Evolutionary conservation across 768 basidiomycete species (phyloP).

Genomic region (Jaapia argillacea): DNA sequence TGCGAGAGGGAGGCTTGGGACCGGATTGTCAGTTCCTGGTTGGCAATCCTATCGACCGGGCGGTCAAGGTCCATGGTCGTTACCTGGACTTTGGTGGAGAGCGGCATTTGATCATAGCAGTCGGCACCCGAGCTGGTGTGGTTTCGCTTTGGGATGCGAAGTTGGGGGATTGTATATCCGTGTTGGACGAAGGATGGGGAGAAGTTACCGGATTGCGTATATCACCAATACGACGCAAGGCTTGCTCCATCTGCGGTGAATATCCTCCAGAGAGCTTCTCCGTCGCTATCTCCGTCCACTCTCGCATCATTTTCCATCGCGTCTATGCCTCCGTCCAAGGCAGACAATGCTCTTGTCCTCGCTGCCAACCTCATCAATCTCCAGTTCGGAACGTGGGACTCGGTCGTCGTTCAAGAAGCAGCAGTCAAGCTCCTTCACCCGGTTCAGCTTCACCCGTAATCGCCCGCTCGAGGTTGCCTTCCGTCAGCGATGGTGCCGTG

Average conservation of each 20-base stretch:
- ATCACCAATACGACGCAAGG: constrained; percentile 38
- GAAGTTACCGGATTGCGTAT: constrained; percentile 52
- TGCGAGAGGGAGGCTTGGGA: constrained; percentile 29
- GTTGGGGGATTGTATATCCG: constrained; percentile 52
- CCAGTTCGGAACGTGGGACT: constrained; percentile 33
- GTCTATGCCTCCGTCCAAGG: constrained; percentile 45
- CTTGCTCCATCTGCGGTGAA: constrained; percentile 66
- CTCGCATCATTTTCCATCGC: constrained; percentile 56
- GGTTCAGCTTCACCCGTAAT: constrained; percentile 36
- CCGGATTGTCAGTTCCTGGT: constrained; percentile 42
- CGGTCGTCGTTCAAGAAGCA: constrained; percentile 52
- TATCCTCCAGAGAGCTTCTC: constrained; percentile 55
- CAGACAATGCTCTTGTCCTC: constrained; percentile 59
- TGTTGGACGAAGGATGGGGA: constrained; percentile 52
- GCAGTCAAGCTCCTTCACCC: constrained; percentile 38
- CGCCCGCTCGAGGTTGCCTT: constrained; percentile 37
- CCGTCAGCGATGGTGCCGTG: constrained; percentile 14
- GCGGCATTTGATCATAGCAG: constrained; percentile 43
- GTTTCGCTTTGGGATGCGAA: constrained; percentile 70
- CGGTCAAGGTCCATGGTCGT: constrained; percentile 44
- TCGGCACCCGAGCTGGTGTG: constrained; percentile 54
- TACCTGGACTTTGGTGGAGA: constrained; percentile 39
- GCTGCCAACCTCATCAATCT: constrained; percentile 33
- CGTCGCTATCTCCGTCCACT: constrained; percentile 56
- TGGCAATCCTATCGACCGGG: constrained; percentile 46